A percentile compares a stretch with the other conserved stretches of the same genome.
Evolutionary conservation across 1,139 yeast genomes (phyloP).

Genomic region (Blastobotrys raffinosifermentans): DNA sequence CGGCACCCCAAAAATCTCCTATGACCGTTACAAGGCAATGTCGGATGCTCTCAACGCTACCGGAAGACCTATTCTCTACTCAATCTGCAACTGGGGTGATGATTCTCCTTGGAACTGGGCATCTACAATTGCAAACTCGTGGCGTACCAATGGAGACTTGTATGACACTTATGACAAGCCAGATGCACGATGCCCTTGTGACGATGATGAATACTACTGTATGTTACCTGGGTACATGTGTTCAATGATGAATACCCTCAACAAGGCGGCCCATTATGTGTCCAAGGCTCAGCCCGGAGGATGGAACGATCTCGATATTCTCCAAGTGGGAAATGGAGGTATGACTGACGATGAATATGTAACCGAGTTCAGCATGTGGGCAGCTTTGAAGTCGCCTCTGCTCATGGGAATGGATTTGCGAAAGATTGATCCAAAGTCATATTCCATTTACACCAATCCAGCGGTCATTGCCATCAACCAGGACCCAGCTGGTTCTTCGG

Average conservation of each 20-base stretch:
- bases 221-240: slow-evolving; percentile 25
- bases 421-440: slow-evolving; percentile 20
- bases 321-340: slow-evolving; percentile 33
- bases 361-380: slow-evolving; percentile 25
- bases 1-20: slow-evolving; percentile 25
- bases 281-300: slow-evolving; percentile 26
- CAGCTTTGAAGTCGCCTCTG: slow-evolving; percentile 28
- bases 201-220: slow-evolving; percentile 22
- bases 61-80: slow-evolving; percentile 29
- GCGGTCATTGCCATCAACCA: slow-evolving; percentile 28
- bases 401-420: slow-evolving; percentile 29
- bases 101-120: slow-evolving; percentile 30
- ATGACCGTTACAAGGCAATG: slow-evolving; percentile 27
- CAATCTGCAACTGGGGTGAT: slow-evolving; percentile 33
- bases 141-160: slow-evolving; percentile 31
- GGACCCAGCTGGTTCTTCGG: slow-evolving; percentile 23
- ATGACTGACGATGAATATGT: slow-evolving; percentile 22
- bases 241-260: slow-evolving; percentile 29
- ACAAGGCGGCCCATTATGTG: slow-evolving; percentile 27
- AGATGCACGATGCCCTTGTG: slow-evolving; percentile 29
- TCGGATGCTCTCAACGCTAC: slow-evolving; percentile 28
- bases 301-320: slow-evolving; percentile 31
- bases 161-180: slow-evolving; percentile 25
- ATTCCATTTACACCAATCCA: slow-evolving; percentile 23
- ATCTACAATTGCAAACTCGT: slow-evolving; percentile 27